Base-by-base conservation (phyloP, 2,329 filamentous ascomycete species). In the Daldinia eschscholtzii region DNA sequence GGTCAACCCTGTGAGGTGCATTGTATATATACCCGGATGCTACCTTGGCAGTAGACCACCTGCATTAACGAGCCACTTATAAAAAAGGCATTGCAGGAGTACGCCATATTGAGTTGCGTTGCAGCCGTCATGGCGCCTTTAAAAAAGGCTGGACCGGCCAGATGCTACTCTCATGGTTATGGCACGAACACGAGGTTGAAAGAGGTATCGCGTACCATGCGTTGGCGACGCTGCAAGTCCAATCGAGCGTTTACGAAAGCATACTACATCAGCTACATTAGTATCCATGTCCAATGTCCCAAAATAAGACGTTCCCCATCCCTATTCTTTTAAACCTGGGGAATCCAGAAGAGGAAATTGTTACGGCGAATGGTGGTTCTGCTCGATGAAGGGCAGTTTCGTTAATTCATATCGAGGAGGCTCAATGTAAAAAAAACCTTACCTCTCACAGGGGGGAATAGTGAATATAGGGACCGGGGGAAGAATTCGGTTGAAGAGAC, bases 11-110 rank as follows among this genome's bases (percentile, higher is more conserved):
- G 42, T 58, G 67, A 72, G 67, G 71, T 70, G 57, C 64, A 67
- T 44, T 70, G 71, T 73, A 76, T 76, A 76, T 76, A 77, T 76
- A 76, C 61, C 74, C 76, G 76, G 76, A 76, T 77, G 68, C 76
- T 74, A 76, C 76, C 70, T 69, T 71, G 59, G 57, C 68, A 66
- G 72, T 73, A 74, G 67, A 70, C 62, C 59, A 60, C 55, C 59
- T 65, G 67, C 64, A 68, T 65, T 57, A 63, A 66, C 55, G 56
- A 57, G 57, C 71, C 72, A 71, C 52, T 61, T 62, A 64, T 65
- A 60, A 62, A 59, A 58, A 64, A 61, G 59, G 26, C 37, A 67
- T 57, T 63, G 70, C 59, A 70, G 57, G 48, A 28, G 18, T 59
- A 35, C 33, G 20, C 58, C 61, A 64, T 65, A 56, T 53, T 23